phyloP scores from a whole-genome alignment of 2,329 filamentous ascomycete species.

The Alternaria ventricosa region DNA sequence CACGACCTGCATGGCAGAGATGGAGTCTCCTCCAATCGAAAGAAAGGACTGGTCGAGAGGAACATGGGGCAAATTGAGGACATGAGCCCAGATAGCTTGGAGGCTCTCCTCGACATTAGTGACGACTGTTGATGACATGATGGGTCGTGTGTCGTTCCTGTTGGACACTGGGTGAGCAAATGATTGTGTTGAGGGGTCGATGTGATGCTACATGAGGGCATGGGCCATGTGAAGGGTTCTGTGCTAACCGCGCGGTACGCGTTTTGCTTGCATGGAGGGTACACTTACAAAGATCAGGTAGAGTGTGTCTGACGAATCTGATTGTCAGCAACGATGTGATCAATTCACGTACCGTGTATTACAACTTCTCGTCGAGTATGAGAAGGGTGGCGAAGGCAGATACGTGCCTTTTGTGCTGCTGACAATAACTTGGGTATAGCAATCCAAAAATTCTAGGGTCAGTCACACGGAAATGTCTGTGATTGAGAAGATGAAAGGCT shows the following conservation, averaged over 20 bases:
- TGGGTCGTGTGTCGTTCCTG: slow-evolving; percentile 6
- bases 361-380: background rate
- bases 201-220: background rate
- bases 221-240: background rate
- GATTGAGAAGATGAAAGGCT: slow-evolving; percentile 3
- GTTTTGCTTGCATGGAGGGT: background rate
- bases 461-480: slow-evolving; percentile 8
- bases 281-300: slow-evolving; percentile 16
- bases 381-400: background rate
- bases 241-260: background rate
- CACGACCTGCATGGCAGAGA: slow-evolving; percentile 59
- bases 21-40: slow-evolving; percentile 57
- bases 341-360: slow-evolving; percentile 2
- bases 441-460: background rate
- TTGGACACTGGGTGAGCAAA: background rate
- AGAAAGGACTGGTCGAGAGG: slow-evolving; percentile 48
- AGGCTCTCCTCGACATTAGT: slow-evolving; percentile 26
- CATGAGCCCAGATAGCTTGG: slow-evolving; percentile 39
- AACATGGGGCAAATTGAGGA: slow-evolving; percentile 39
- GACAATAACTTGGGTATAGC: background rate
- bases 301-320: slow-evolving; percentile 15
- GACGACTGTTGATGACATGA: slow-evolving; percentile 10
- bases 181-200: background rate
- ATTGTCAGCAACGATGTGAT: slow-evolving; percentile 5
- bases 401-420: background rate